Evolutionary conservation across 768 basidiomycete genomes (phyloP), one percentile per base, ranked within the genome.

Genomic region (Hydnomerulius pinastri): DNA sequence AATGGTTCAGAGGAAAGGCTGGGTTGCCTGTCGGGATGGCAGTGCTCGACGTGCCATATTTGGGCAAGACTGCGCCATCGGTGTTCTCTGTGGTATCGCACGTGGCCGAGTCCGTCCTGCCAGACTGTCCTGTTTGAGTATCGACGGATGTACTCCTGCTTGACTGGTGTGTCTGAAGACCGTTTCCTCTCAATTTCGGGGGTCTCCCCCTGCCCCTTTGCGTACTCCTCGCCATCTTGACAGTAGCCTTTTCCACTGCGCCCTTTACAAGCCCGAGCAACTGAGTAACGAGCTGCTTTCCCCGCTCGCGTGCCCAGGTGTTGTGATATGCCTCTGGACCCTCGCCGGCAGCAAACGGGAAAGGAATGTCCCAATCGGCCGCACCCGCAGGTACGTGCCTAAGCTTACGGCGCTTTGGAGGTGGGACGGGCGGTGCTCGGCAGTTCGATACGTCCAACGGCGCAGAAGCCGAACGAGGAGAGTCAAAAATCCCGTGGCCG

Each of bases 291-390:
- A 91, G 70, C 57, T 79, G 80, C 53, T 79, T 81, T 5, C 80
- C 77, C 24, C 88, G 78, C 29, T 85, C 78, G 39, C 69, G 76
- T 53, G 83, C 79, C 90, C 89, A 90, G 23, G 72, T 83, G 44
- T 72, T 64, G 8, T 68, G 74, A 64, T 91, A 91, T n/a, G 74
- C 72, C 15, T 76, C 63, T 2, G 90, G 87, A 2, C 86, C 90
- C 56, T 92, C 85, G 24, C 87, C 90, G 41, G 76, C 33, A 65
- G 68, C 63, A 55, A 91, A 91, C 6, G 90, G 90, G 64, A 84
- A 91, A 0, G 90, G 90, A 0, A 91, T 79, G 57, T 90, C 87
- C 90, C 90, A 92, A 60, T 90, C 87, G 1, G 66, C 76, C 1
- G 90, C 90, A 10, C 90, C 90, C 18, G 90, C 90, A 28, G 90